Conservation (phyloP, 805 yeast genomes). For the Candida pini region DNA sequence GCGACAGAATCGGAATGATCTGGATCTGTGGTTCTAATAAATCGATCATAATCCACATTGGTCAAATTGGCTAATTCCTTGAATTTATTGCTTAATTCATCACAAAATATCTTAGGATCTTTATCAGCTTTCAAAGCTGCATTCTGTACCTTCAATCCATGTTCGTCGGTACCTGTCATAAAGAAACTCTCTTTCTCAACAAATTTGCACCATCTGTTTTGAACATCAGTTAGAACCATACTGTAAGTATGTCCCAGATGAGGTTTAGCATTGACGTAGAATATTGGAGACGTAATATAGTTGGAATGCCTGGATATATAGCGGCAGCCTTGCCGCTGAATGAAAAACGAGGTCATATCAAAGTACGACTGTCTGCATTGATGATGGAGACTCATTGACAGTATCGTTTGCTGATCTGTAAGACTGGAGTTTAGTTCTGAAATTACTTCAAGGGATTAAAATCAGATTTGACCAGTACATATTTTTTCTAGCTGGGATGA, state of each 20-base stretch:
- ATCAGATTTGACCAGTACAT: too few relatives aligned
- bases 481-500: too few relatives aligned
- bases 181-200: conserved; percentile 41
- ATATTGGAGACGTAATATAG: conserved; percentile 85
- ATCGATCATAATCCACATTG: conserved; percentile 60
- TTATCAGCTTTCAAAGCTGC: conserved; percentile 56
- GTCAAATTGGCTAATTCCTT: conserved; percentile 53
- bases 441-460: too few relatives aligned
- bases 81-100: conserved; percentile 60
- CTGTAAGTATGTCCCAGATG: conserved; percentile 92
- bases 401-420: too few relatives aligned
- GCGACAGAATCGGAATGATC: conserved; percentile 69
- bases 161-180: conserved; percentile 96
- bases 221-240: conserved; percentile 76
- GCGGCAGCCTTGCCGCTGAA: too few relatives aligned
- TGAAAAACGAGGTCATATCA: too few relatives aligned
- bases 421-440: too few relatives aligned
- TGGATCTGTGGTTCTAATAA: conserved; percentile 83
- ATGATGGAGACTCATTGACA: too few relatives aligned
- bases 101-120: conserved; percentile 69
- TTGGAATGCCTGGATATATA: conserved; percentile 8
- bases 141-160: conserved; percentile 87
- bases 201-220: conserved; percentile 64
- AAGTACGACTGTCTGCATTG: too few relatives aligned
- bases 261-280: conserved; percentile 93